A percentile compares a stretch with the other conserved stretches of the same genome.
Evolutionary conservation across 176 grass and related monocot genomes (phyloP).

Genomic region (barley (Hordeum vulgare)): MorexV3_pseudomolecules_assembly NC_058524.1:615915768-615916267

Average conservation of each 20-base stretch:
- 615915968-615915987: neutral
- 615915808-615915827: neutral
- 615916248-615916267: neutral
- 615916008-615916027: neutral
- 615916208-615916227: neutral
- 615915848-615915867: neutral
- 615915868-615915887: neutral
- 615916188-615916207: neutral
- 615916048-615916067: neutral
- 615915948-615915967: neutral
- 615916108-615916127: neutral
- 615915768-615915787: neutral
- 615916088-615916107: neutral
- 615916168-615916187: neutral
- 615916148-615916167: neutral
- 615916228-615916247: neutral
- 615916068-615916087: neutral
- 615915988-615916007: neutral
- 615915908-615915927: neutral
- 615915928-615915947: neutral
- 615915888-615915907: neutral
- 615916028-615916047: conserved; percentile 31
- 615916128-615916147: neutral
- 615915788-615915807: neutral
- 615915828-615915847: neutral